Evolutionary conservation across 352 stramenopile species (phyloP).

Genomic region (Aphanomyces euteiches): DNA sequence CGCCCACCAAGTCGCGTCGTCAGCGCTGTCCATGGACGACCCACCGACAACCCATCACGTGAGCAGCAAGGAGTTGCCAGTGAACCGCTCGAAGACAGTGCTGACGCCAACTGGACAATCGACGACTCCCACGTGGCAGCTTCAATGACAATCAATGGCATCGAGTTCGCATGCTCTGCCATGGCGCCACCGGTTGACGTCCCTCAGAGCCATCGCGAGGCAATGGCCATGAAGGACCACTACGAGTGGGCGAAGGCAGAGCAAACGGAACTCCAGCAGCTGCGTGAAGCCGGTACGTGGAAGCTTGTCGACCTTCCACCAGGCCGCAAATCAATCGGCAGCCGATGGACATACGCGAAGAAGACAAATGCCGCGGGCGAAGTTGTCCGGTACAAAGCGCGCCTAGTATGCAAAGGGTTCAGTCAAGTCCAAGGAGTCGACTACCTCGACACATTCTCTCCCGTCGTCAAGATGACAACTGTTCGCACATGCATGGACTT

Average conservation of each 20-base stretch:
- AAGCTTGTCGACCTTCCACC: neutral
- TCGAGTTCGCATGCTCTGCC: neutral
- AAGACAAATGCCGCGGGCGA: constrained; percentile 39
- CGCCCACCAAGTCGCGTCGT: no score
- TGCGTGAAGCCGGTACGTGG: neutral
- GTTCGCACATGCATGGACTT: constrained; percentile 33
- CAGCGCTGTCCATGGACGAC: no score
- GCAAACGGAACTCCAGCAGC: neutral
- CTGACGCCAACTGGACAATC: neutral
- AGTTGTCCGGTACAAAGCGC: constrained; percentile 37
- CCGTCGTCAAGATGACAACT: constrained; percentile 43
- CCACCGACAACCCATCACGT: no score
- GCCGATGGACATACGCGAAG: constrained; percentile 39
- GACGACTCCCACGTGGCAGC: neutral
- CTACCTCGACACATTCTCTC: constrained; percentile 38
- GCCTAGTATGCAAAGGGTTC: constrained; percentile 38
- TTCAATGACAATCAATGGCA: neutral
- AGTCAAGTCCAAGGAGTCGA: constrained; percentile 36
- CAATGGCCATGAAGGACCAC: neutral
- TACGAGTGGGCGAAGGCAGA: constrained; percentile 1
- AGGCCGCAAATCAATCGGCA: constrained; percentile 28
- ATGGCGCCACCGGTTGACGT: neutral
- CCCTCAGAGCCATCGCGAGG: neutral
- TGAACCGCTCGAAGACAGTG: neutral
- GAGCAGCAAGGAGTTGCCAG: neutral